Percentiles rank a stretch among this genome's conserved stretches.
These are phyloP conservation scores for Aspergillus affinis DNA, from an alignment of 495 filamentous ascomycete species.

Conservation along the genomic window DNA sequence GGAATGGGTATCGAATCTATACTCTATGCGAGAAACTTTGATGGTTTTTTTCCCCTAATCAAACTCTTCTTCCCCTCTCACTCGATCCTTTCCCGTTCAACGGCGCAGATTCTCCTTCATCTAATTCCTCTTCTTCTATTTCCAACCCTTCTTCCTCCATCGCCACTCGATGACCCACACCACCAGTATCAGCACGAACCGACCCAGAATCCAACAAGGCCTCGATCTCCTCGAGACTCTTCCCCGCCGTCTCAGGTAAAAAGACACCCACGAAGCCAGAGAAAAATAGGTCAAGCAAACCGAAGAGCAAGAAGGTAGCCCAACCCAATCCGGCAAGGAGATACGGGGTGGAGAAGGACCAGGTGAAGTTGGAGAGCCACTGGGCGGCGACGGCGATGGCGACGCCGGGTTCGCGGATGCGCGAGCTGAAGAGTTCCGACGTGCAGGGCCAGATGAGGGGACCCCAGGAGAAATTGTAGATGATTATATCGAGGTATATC, in stretches of 20 bases:
- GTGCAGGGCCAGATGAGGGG: constrained; percentile 38
- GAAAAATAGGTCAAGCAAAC: constrained; percentile 38
- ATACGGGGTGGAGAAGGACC: constrained; percentile 53
- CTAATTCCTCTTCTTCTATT: background rate
- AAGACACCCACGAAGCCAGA: constrained; percentile 43
- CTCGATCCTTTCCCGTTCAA: background rate
- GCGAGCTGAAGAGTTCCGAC: constrained; percentile 49
- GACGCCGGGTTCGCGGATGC: constrained; percentile 51
- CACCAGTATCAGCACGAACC: background rate
- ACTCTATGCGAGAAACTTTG: background rate
- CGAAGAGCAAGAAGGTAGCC: constrained; percentile 54
- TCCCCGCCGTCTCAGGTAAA: constrained; percentile 63
- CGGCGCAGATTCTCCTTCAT: background rate
- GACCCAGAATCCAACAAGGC: constrained; percentile 50
- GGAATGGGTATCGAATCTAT: too few species aligned
- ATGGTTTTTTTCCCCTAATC: background rate
- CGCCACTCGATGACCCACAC: background rate
- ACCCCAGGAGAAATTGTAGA: constrained; percentile 46
- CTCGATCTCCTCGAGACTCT: constrained; percentile 72
- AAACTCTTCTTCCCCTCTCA: background rate
- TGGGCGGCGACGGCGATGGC: constrained; percentile 48
- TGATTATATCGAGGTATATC: constrained; percentile 51
- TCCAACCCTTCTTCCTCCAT: background rate
- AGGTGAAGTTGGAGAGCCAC: constrained; percentile 55
- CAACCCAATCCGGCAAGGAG: constrained; percentile 47